Conservation (phyloP, 73 alveolate species). For the Paramecium sexaurelia region DNA sequence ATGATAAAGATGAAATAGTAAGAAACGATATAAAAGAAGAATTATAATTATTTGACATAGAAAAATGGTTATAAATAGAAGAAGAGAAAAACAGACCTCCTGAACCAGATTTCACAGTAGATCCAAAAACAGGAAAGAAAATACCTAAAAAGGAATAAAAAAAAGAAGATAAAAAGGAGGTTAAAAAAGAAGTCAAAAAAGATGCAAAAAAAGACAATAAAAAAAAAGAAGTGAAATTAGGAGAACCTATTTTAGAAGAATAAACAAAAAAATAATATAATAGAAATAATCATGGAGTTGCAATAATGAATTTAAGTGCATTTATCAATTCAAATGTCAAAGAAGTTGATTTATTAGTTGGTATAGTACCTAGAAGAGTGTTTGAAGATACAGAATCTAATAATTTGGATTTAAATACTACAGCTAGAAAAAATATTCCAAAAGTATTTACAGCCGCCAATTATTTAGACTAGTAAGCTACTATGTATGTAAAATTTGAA, state of each 20-base stretch:
- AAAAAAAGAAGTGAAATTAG: conserved; percentile 63
- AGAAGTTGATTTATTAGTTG: conserved; percentile 49
- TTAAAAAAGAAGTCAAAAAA: conserved; percentile 63
- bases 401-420: conserved; percentile 62
- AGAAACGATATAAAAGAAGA: conserved; percentile 61
- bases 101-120: conserved; percentile 37
- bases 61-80: conserved; percentile 48
- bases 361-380: conserved; percentile 57
- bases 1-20: conserved; percentile 66
- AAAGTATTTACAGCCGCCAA: conserved; percentile 54
- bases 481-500: conserved; percentile 49
- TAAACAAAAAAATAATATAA: conserved; percentile 31
- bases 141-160: conserved; percentile 53
- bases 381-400: conserved; percentile 61
- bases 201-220: conserved; percentile 67
- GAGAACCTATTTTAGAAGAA: conserved; percentile 64
- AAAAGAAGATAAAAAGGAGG: conserved; percentile 56
- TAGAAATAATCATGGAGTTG: conserved; percentile 67
- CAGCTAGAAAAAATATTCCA: conserved; percentile 64
- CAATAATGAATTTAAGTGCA: conserved; percentile 35
- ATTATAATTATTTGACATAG: conserved; percentile 60
- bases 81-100: conserved; percentile 67
- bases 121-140: conserved; percentile 63
- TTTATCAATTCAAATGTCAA: conserved; percentile 46
- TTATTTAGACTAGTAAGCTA: conserved; percentile 51